Conservation (phyloP, 2,329 filamentous ascomycete species). For the Rhytidhysteron rufulum region DNA sequence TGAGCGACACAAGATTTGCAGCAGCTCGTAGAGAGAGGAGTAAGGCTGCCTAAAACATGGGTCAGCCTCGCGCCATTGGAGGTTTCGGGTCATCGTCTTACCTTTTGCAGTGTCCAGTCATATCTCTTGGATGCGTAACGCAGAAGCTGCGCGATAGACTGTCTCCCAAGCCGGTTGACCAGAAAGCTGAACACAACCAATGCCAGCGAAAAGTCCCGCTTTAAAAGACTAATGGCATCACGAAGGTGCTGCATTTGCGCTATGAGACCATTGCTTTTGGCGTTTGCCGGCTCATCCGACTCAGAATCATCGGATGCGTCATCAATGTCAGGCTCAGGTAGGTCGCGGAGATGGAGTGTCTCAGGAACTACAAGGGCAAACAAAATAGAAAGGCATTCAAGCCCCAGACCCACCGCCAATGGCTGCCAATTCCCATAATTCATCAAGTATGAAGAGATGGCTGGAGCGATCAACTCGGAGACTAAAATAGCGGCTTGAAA, state of each 20-base stretch:
- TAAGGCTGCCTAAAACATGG: constrained; percentile 22
- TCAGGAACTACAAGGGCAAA: constrained; percentile 29
- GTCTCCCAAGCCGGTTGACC: constrained; percentile 46
- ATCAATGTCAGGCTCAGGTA: constrained; percentile 20
- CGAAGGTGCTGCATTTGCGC: constrained; percentile 32
- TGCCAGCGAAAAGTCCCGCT: constrained; percentile 40
- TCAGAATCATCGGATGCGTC: constrained; percentile 5
- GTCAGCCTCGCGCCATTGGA: neutral
- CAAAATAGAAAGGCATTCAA: constrained; percentile 22
- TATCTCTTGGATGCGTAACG: constrained; percentile 53
- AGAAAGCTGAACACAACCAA: constrained; percentile 44
- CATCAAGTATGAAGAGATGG: constrained; percentile 30
- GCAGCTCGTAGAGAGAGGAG: constrained; percentile 46
- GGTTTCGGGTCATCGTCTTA: neutral
- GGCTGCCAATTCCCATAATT: constrained; percentile 30
- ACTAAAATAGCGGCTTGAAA: constrained; percentile 28
- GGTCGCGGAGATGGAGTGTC: constrained; percentile 30
- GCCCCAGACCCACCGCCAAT: constrained; percentile 24
- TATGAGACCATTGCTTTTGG: constrained; percentile 17
- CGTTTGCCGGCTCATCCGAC: constrained; percentile 6
- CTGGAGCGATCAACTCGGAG: constrained; percentile 30
- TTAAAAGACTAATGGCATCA: constrained; percentile 37
- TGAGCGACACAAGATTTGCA: constrained; percentile 46
- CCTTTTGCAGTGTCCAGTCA: constrained; percentile 43
- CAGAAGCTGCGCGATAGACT: constrained; percentile 45